Evolutionary conservation across 176 grass and related monocot genomes (phyloP), one percentile per base, ranked within the genome.

Genomic region (Melocanna baccifera): DNA sequence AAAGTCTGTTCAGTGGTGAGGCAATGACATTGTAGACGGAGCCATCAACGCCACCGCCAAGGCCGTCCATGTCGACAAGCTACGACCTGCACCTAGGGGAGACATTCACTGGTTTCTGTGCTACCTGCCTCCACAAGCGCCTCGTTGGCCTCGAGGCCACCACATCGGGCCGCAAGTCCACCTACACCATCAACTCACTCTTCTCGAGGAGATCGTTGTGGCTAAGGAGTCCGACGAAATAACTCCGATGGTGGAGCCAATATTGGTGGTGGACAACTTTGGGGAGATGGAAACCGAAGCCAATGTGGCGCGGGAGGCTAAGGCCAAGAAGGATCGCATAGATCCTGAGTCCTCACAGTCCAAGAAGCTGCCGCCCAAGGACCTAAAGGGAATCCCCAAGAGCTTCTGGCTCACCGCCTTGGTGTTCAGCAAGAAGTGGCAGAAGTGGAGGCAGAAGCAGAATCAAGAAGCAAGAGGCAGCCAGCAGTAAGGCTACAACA

Each of bases 381-480:
- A 99, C 84, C 75, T 96, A 14, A 99, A 99, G 81, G 97, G 96
- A 69, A 99, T 96, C 84, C 91, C 97, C 5, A 90, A 91, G 12
- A 99, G 88, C 91, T 99, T 99, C 90, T 94, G 93, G 97, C 86
- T 99, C 8, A 91, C 97, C 0, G 97, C 97, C 43, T 99, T 93
- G 16, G 97, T 99, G 29, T 99, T 96, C 81, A 99, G 97, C 86
- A 99, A 92, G 89, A 99, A 99, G 87, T 95, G 94, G 90, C 93
- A 96, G 80, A 92, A 96, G 36, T 99, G 97, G 96, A 81, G 93
- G 28, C 88, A 91, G 26, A 94, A 92, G 59, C 93, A 99, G 88
- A 99, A 65, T 94, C 46, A 99, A 99, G 93, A 99, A 94, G 81
- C 84, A 99, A 83, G 85, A 87, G 62, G 48, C 73, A 3, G 45